These are phyloP conservation scores for Musa itinerans DNA, from an alignment of 176 grass and related monocot species.

Conservation along the genomic window DNA sequence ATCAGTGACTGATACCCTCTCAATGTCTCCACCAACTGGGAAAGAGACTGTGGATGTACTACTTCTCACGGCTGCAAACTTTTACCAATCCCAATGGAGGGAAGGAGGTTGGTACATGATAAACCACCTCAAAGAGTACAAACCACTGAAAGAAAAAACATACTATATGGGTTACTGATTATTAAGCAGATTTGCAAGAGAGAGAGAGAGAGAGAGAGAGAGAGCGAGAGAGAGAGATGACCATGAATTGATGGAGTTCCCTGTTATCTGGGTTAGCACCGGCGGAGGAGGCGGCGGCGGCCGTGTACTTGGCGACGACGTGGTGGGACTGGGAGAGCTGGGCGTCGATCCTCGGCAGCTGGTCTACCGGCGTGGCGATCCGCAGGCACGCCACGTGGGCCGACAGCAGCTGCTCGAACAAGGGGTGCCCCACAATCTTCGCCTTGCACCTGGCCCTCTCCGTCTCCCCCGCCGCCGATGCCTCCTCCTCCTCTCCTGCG, in stretches of 20 bases:
- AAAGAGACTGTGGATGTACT: too few species aligned
- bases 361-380: constrained; percentile 26
- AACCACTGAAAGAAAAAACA: too few species aligned
- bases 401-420: constrained; percentile 25
- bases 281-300: background rate
- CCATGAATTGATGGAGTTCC: constrained; percentile 29
- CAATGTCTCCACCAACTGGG: too few species aligned
- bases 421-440: constrained; percentile 14
- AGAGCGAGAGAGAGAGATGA: background rate
- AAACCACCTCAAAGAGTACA: too few species aligned
- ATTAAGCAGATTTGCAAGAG: background rate
- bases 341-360: constrained; percentile 22
- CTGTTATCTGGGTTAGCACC: background rate
- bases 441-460: constrained; percentile 11
- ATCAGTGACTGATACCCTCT: too few species aligned
- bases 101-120: too few species aligned
- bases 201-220: background rate
- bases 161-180: too few species aligned
- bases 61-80: too few species aligned
- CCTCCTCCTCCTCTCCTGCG: background rate
- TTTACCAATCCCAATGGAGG: too few species aligned
- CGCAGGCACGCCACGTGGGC: constrained; percentile 25
- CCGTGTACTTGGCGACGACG: constrained; percentile 21
- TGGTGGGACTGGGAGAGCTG: constrained; percentile 22
- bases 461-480: background rate